Conservation (phyloP, 2,329 filamentous ascomycete genomes). For the Paraphoma chrysanthemicola region DNA sequence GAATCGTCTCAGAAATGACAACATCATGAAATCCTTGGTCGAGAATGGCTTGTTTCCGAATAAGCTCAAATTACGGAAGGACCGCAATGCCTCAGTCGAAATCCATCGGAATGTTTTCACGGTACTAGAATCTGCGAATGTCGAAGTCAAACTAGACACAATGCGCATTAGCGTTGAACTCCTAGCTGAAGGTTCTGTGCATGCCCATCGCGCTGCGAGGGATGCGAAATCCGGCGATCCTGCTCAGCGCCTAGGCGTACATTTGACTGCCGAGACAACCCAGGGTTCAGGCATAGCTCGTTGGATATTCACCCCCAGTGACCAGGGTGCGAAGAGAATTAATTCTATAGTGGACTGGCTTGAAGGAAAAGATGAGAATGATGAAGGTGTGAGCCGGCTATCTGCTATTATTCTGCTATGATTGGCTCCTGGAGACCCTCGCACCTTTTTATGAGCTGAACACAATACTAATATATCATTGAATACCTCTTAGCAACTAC, state of each 20-base stretch:
- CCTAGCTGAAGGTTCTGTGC: neutral
- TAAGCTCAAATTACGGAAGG: neutral
- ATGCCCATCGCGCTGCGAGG: neutral
- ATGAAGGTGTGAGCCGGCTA: neutral
- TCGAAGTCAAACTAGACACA: neutral
- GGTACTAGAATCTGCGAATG: neutral
- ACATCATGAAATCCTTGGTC: neutral
- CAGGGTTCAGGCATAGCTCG: neutral
- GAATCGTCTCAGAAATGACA: neutral
- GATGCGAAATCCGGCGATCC: neutral
- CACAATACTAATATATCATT: too few relatives aligned
- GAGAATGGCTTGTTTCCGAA: neutral
- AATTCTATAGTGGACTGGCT: neutral
- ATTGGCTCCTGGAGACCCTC: too few relatives aligned
- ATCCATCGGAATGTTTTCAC: neutral
- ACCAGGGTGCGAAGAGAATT: neutral
- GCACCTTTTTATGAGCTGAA: too few relatives aligned
- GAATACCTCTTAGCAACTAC: too few relatives aligned
- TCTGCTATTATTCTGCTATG: too few relatives aligned
- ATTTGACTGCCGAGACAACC: neutral
- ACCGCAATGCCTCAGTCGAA: neutral
- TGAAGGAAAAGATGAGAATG: neutral
- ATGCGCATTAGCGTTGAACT: neutral
- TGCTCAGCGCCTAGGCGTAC: neutral
- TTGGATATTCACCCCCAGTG: neutral